Evolutionary conservation across 768 basidiomycete species (phyloP), one percentile per base, ranked within the genome.

Genomic region (Russula foetens): DNA sequence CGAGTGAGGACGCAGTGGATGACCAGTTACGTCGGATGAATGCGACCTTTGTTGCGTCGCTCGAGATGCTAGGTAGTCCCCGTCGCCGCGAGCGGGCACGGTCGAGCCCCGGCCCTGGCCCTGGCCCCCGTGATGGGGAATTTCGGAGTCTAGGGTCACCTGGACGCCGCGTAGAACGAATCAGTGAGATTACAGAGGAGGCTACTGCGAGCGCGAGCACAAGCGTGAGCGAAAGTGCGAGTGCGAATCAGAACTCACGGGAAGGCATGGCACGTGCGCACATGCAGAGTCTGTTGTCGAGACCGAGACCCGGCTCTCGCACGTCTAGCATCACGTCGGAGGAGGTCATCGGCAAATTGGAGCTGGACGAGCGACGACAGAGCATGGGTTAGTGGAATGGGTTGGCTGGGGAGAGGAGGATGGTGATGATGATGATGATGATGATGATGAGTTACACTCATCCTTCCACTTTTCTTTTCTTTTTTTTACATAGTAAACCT

Each of bases 1-100:
- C 85, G n/a, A 82, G 76, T 31, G 82, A 80, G 63, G 76, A 77
- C 4, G 88, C 84, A 58, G 82, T 90, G 3, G 85, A 87, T 54
- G 84, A 83, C 70, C 74, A 80, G 62, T 69, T 90, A 55, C 74
- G 73, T 49, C 76, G 76, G 71, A 86, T 90, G 88, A 82, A 87
- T 59, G 84, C 84, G 64, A 74, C 76, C 44, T 90, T 90, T 70
- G 63, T 82, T 66, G 79, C 78, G 57, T 86, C 83, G 50, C 71
- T 90, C 33, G 81, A 84, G 58, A 84, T 84, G 19, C 73, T 89
- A 3, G 72, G 73, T 1, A 55, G 57, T n/a, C 72, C 75, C 9
- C 66, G 71, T 21, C 62, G 69, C 55, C 69, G 75, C 39, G 67
- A 69, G 58, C 62, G 67, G 60, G 62, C 68, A 54, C 62, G 63